A percentile compares a stretch with the other conserved stretches of the same genome.
Evolutionary conservation across 306 rosid genomes (phyloP).

Genomic region (Inga oerstediana): DNA sequence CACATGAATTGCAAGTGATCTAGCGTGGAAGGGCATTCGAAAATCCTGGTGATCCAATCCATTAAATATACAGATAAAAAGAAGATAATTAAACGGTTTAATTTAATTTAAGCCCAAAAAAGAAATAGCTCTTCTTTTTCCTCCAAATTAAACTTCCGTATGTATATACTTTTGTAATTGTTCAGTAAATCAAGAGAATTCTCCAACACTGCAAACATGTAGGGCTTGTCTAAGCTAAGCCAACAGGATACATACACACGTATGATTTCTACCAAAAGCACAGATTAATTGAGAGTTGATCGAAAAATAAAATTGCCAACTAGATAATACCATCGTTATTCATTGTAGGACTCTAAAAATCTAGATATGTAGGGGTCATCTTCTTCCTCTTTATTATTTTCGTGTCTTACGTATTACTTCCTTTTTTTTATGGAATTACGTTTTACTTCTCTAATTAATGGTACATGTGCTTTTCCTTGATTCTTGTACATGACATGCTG

Average conservation of each 20-base stretch:
- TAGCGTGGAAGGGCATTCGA: neutral
- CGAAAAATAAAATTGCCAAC: neutral
- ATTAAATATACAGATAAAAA: no score
- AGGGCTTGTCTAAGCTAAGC: neutral
- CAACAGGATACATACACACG: neutral
- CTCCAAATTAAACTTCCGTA: neutral
- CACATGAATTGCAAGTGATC: neutral
- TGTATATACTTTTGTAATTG: no score
- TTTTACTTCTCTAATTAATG: neutral
- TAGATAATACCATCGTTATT: neutral
- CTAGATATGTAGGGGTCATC: neutral
- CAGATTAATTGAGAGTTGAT: neutral
- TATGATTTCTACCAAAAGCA: neutral
- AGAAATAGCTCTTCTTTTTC: neutral
- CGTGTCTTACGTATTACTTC: neutral
- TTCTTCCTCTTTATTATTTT: no score
- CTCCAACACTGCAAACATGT: neutral
- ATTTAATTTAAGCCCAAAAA: no score
- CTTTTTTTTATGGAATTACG: neutral
- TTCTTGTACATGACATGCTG: neutral
- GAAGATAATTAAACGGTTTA: no score
- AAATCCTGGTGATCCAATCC: no score
- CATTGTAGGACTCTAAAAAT: neutral
- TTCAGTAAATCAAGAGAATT: neutral
- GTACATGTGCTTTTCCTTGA: neutral